phyloP scores from a whole-genome alignment of 2,329 filamentous ascomycete species.

The Atkinsonella texensis region DNA sequence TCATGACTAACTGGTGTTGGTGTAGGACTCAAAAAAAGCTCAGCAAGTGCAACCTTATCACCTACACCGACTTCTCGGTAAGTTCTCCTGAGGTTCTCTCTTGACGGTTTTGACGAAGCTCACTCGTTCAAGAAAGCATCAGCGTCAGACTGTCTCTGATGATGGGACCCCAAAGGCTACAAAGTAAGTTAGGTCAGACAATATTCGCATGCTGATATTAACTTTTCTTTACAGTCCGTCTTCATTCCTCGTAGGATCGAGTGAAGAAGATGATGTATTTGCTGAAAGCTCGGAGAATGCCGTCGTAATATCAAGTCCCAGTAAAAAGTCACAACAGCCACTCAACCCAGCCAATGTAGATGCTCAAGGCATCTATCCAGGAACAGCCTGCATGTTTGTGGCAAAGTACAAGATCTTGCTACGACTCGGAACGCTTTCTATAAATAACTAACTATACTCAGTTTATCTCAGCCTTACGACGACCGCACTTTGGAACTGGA shows the following conservation, averaged over 20 bases:
- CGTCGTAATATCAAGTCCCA: neutral
- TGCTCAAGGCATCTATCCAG: slow-evolving; percentile 39
- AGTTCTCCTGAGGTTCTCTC: neutral
- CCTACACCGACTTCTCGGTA: slow-evolving; percentile 2
- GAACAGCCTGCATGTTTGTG: slow-evolving; percentile 49
- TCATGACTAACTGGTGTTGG: neutral
- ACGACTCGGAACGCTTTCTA: neutral
- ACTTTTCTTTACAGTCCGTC: neutral
- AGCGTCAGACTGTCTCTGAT: slow-evolving; percentile 6
- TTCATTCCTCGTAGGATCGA: slow-evolving; percentile 10
- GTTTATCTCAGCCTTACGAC: slow-evolving; percentile 36
- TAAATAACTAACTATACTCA: slow-evolving; percentile 16
- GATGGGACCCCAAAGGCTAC: slow-evolving; percentile 4
- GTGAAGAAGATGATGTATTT: slow-evolving; percentile 11
- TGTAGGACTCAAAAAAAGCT: slow-evolving; percentile 2
- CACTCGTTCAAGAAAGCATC: slow-evolving; percentile 1
- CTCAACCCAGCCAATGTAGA: slow-evolving; percentile 21
- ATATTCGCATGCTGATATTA: neutral
- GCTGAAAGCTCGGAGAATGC: slow-evolving; percentile 4
- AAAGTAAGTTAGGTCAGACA: slow-evolving; percentile 3
- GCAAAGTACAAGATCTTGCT: slow-evolving; percentile 44
- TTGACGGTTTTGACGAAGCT: neutral
- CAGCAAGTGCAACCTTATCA: slow-evolving; percentile 1
- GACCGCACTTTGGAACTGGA: slow-evolving; percentile 40
- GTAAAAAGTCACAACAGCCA: slow-evolving; percentile 1